Evolutionary conservation across 805 yeast genomes (phyloP).

Genomic region (Cyberlindnera mrakii): DNA sequence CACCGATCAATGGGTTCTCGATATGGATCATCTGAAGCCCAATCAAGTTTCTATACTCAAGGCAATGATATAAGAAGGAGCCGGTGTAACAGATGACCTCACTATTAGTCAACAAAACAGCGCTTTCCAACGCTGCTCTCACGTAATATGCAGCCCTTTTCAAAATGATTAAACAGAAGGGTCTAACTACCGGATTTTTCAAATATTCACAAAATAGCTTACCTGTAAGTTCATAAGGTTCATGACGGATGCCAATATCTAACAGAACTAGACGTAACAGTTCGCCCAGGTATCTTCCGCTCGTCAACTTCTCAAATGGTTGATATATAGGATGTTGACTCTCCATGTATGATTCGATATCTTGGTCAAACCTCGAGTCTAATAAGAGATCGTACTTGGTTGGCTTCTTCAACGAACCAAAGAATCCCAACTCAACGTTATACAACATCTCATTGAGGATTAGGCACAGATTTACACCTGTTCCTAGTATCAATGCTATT

Average conservation of each 20-base stretch:
- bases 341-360: conserved; percentile 2
- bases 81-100: conserved; percentile 43
- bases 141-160: conserved; percentile 11
- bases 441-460: conserved; percentile 26
- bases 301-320: conserved; percentile 49
- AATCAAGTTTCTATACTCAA: conserved; percentile 24
- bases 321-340: conserved; percentile 33
- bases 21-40: too few species aligned
- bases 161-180: not conserved
- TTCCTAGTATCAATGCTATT: conserved; percentile 60
- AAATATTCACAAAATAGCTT: conserved; percentile 1
- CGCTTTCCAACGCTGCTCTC: conserved; percentile 1
- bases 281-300: conserved; percentile 55
- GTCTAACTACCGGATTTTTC: not conserved
- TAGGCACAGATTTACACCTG: conserved; percentile 56
- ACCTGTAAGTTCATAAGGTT: conserved; percentile 4
- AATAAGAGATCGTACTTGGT: conserved; percentile 36
- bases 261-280: conserved; percentile 31
- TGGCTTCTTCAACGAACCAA: conserved; percentile 36
- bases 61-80: conserved; percentile 41
- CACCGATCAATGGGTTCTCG: too few species aligned
- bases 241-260: not conserved
- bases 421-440: conserved; percentile 52
- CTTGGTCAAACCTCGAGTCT: conserved; percentile 25
- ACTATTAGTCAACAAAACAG: not conserved